These are phyloP conservation scores for Ophiostoma novo-ulmi DNA, from an alignment of 2,329 filamentous ascomycete species.

Conservation along the genomic window DNA sequence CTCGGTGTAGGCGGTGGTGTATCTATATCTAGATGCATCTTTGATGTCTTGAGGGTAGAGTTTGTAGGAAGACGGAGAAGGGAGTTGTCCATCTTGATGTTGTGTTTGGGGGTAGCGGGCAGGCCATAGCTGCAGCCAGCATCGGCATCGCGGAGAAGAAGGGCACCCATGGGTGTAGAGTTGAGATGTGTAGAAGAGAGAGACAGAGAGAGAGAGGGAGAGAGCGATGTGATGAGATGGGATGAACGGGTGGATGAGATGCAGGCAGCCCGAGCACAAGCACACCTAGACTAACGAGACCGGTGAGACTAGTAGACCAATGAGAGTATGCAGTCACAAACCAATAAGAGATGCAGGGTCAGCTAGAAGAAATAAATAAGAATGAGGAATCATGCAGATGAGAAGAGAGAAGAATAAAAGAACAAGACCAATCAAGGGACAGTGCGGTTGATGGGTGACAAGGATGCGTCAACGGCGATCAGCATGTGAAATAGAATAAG, in stretches of 20 bases:
- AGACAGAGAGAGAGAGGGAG: background rate
- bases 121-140: conserved; percentile 3
- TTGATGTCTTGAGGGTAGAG: background rate
- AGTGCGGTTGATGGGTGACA: background rate
- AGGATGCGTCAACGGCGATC: background rate
- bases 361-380: background rate
- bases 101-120: background rate
- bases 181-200: background rate
- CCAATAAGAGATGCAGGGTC: background rate
- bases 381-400: background rate
- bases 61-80: background rate
- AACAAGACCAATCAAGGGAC: background rate
- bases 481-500: background rate
- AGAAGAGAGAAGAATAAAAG: background rate
- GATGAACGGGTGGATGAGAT: background rate
- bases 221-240: background rate
- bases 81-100: background rate
- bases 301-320: background rate
- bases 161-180: conserved; percentile 1
- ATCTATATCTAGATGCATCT: conserved; percentile 6
- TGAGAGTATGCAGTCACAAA: background rate
- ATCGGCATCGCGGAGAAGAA: conserved; percentile 3
- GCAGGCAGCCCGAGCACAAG: background rate
- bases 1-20: conserved; percentile 4
- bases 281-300: background rate